Base-by-base conservation (phyloP, 164 flowering plant species). In the Piper betle region DNA sequence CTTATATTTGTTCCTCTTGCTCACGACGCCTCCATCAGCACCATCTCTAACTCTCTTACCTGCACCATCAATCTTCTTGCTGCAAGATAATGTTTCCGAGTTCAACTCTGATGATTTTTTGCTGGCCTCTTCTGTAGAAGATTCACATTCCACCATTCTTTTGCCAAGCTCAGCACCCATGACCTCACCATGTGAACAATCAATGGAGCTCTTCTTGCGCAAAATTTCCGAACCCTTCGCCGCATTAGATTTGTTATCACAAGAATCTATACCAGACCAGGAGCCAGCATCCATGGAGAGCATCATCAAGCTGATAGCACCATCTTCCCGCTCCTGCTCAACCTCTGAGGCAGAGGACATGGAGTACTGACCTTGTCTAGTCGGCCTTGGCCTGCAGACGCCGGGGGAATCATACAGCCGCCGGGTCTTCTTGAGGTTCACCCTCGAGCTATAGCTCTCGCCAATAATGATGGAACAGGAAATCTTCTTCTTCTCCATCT, bases 251-350 rank as follows among this genome's bases (percentile, higher is more conserved):
- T 81, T 74, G 66, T 75, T 82, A 60, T 79, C 87, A 5, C 92
- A 91, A 62, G 79, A 74, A 69, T 77, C 70, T 18, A 67, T 46
- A 5, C 80, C 73, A 41, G 75, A 75, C 80, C 79, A 68, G n/a
- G 62, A 50, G 4, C 81, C 67, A 8, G 78, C 76, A 68, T 86
- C 97, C 70, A 79, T 81, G 41, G 97, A 91, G 59, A 91, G 57
- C 96, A 91, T 75, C 89, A 91, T 81, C 79, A 91, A 79, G 67
- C 84, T 79, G 68, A 78, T 74, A 55, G 97, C 97, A 13, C 79
- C 80, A 55, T 84, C 96, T 69, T 83, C 87, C 64, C 79, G 84
- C 41, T 84, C 96, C 64, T 78, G 84, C 72, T 86, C 89, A 59
- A 77, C 70, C 67, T 75, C 93, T 62, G 82, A 83, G 66, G 63